These are phyloP conservation scores for Globisporangium lucens DNA, from an alignment of 352 stramenopile genomes.

Conservation along the genomic window DNA sequence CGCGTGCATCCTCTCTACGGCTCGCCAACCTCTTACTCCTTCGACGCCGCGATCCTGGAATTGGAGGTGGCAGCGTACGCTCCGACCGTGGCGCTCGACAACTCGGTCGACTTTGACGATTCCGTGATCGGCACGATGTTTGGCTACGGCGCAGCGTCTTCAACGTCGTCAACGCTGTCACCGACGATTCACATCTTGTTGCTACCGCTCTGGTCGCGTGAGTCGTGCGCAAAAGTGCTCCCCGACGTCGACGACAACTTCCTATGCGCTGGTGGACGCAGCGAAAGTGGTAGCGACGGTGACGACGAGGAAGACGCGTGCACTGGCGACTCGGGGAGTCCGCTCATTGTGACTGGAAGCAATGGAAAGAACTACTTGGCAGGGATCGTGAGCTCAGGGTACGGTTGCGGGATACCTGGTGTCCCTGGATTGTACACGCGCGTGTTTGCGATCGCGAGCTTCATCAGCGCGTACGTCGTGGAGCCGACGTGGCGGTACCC, in stretches of 20 bases:
- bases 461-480: conserved; percentile 5
- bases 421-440: neutral
- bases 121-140: neutral
- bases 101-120: conserved; percentile 3
- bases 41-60: conserved; percentile 3
- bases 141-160: neutral
- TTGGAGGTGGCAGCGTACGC: neutral
- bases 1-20: conserved; percentile 2
- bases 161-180: neutral
- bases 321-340: conserved; percentile 2
- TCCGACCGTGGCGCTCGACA: conserved; percentile 2
- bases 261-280: neutral
- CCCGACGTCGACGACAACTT: conserved; percentile 4
- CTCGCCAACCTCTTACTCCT: neutral
- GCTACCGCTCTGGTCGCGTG: neutral
- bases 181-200: neutral
- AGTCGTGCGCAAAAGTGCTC: conserved; percentile 1
- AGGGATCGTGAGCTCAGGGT: conserved; percentile 1
- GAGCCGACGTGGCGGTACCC: conserved; percentile 1
- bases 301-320: neutral
- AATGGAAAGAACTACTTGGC: conserved; percentile 1
- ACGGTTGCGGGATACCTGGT: neutral
- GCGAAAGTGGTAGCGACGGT: neutral
- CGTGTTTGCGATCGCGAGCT: neutral
- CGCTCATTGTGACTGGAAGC: neutral